Evolutionary conservation across 768 basidiomycete species (phyloP).

Genomic region (Xerocomellus chrysenteron): DNA sequence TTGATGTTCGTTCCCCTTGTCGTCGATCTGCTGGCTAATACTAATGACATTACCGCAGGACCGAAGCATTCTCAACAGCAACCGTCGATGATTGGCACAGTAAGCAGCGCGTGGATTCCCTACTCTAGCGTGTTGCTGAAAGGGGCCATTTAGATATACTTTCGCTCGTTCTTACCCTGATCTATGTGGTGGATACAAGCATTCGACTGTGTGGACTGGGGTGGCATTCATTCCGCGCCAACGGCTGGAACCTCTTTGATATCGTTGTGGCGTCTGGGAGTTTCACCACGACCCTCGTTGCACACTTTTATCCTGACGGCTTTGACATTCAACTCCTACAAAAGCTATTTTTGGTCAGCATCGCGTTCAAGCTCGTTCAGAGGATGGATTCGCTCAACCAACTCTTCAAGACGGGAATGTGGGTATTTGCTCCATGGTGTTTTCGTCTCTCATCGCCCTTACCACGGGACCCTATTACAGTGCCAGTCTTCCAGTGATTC

Average conservation of each 20-base stretch:
- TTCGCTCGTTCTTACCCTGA: slow-evolving; percentile 68
- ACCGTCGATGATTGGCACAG: slow-evolving; percentile 58
- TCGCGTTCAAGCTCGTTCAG: slow-evolving; percentile 93
- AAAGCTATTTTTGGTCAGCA: slow-evolving; percentile 89
- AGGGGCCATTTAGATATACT: slow-evolving; percentile 55
- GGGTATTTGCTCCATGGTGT: slow-evolving; percentile 33
- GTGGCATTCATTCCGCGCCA: slow-evolving; percentile 77
- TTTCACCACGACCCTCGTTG: slow-evolving; percentile 77
- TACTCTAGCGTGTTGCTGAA: slow-evolving; percentile 10
- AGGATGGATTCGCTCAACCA: slow-evolving; percentile 86
- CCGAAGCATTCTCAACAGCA: slow-evolving; percentile 65
- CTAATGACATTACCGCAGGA: slow-evolving; percentile 47
- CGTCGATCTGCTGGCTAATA: background rate
- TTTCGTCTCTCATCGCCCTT: background rate
- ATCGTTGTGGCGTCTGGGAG: slow-evolving; percentile 77
- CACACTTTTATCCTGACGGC: slow-evolving; percentile 51
- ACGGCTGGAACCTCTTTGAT: slow-evolving; percentile 96
- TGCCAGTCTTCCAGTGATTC: slow-evolving; percentile 81
- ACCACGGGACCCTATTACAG: slow-evolving; percentile 36
- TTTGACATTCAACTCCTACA: slow-evolving; percentile 67
- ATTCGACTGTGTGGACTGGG: slow-evolving; percentile 86
- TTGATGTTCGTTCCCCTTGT: slow-evolving; percentile 62
- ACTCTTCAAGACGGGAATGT: slow-evolving; percentile 95
- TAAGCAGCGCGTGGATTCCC: slow-evolving; percentile 33
- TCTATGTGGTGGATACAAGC: slow-evolving; percentile 75